phyloP scores from a whole-genome alignment of 2,329 filamentous ascomycete genomes.

The Lachnellula arida region DNA sequence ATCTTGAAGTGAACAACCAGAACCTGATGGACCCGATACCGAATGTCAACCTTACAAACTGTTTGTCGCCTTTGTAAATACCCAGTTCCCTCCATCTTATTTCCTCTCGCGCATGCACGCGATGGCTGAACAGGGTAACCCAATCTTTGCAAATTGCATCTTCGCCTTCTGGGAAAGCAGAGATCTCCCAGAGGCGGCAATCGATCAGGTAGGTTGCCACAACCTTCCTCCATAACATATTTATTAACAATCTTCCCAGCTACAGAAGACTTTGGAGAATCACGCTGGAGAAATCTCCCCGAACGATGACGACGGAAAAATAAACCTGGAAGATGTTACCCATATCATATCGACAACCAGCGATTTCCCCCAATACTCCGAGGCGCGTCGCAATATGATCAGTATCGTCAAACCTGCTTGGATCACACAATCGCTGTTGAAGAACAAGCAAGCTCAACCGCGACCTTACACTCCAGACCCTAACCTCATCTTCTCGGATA shows the following conservation, averaged over 20 bases:
- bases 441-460: slow-evolving; percentile 67
- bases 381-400: slow-evolving; percentile 70
- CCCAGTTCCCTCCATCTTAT: background rate
- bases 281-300: slow-evolving; percentile 34
- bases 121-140: slow-evolving; percentile 13
- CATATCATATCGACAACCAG: slow-evolving; percentile 72
- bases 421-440: slow-evolving; percentile 67
- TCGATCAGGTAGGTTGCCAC: slow-evolving; percentile 17
- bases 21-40: too few species aligned
- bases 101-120: background rate
- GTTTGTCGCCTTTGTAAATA: background rate
- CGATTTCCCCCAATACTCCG: slow-evolving; percentile 84
- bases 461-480: slow-evolving; percentile 89
- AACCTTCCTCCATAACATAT: background rate
- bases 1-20: too few species aligned
- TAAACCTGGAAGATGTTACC: slow-evolving; percentile 44
- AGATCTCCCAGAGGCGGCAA: slow-evolving; percentile 12
- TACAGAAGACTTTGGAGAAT: slow-evolving; percentile 25
- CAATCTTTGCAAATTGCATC: slow-evolving; percentile 25
- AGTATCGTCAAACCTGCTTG: slow-evolving; percentile 80
- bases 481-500: slow-evolving; percentile 80
- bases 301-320: slow-evolving; percentile 35
- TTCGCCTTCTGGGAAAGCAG: slow-evolving; percentile 27
- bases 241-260: slow-evolving; percentile 12
- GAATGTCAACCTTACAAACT: too few species aligned